Evolutionary conservation across 176 grass and related monocot genomes (phyloP).

Genomic region (Tillandsia fasciculata): DNA sequence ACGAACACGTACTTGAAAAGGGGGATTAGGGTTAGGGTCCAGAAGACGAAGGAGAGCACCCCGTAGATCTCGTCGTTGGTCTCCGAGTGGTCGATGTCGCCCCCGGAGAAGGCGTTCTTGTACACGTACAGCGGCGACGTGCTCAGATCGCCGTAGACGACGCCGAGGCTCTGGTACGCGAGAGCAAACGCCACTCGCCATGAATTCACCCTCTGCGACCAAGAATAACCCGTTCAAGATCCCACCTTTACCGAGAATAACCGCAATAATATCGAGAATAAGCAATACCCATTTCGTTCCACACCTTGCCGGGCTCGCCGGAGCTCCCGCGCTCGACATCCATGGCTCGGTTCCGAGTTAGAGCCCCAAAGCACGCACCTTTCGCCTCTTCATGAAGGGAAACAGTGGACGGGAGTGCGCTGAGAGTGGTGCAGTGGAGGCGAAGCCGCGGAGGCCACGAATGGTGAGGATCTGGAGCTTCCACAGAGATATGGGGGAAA

Average conservation of each 20-base stretch:
- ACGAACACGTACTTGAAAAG: constrained; percentile 83
- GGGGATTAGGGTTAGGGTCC: constrained; percentile 81
- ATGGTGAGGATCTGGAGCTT: constrained; percentile 17
- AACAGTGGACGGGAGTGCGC: constrained; percentile 1
- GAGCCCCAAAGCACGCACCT: constrained; percentile 27
- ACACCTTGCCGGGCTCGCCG: constrained; percentile 36
- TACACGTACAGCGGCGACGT: constrained; percentile 90
- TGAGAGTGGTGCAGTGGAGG: not conserved
- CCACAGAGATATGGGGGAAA: not conserved
- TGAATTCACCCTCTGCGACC: constrained; percentile 23
- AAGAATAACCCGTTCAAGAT: not conserved
- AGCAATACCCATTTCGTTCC: constrained; percentile 3
- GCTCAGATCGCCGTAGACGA: constrained; percentile 82
- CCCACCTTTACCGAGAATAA: not conserved
- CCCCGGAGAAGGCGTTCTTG: constrained; percentile 63
- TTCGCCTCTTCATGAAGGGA: constrained; percentile 11
- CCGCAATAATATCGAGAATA: not conserved
- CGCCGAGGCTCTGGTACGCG: constrained; percentile 85
- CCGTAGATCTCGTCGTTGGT: constrained; percentile 98
- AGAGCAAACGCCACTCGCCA: constrained; percentile 52
- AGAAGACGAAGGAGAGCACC: constrained; percentile 93
- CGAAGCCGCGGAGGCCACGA: not conserved
- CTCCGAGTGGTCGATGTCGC: constrained; percentile 73
- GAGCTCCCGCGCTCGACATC: constrained; percentile 46
- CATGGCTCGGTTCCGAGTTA: constrained; percentile 15